Conservation (phyloP, 257 asterid species). For the Nicotiana otophora region DNA sequence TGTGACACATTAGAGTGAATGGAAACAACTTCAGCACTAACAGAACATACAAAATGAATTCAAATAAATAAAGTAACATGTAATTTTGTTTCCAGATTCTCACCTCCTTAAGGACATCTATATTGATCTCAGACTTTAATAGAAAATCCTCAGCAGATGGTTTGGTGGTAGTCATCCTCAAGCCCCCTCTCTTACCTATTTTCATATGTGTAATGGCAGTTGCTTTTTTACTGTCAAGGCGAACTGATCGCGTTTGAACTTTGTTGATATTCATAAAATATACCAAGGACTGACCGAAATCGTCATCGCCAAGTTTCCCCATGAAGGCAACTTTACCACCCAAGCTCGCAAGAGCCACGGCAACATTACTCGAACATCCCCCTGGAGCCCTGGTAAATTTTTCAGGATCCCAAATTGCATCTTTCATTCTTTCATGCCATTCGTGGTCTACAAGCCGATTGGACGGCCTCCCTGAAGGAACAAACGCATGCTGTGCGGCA, state of each 20-base stretch:
- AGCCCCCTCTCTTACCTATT: slow-evolving; percentile 64
- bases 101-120: slow-evolving; percentile 92
- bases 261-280: slow-evolving; percentile 51
- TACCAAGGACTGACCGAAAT: slow-evolving; percentile 69
- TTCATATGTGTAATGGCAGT: slow-evolving; percentile 72
- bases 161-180: slow-evolving; percentile 55
- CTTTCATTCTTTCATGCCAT: slow-evolving; percentile 59
- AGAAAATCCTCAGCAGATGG: slow-evolving; percentile 85
- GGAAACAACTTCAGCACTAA: background rate
- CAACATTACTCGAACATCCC: slow-evolving; percentile 84
- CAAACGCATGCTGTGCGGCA: slow-evolving; percentile 72
- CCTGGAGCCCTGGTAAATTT: slow-evolving; percentile 82
- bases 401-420: slow-evolving; percentile 73
- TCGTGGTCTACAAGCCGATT: slow-evolving; percentile 73
- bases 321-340: slow-evolving; percentile 95
- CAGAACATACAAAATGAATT: background rate
- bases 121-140: slow-evolving; percentile 64
- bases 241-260: slow-evolving; percentile 79
- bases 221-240: slow-evolving; percentile 47
- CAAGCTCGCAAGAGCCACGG: slow-evolving; percentile 77
- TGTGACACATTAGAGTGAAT: slow-evolving; percentile 5
- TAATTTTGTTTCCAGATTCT: slow-evolving; percentile 2
- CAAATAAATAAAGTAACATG: background rate
- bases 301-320: slow-evolving; percentile 93
- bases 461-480: slow-evolving; percentile 82